Conservation (phyloP, 768 basidiomycete species). For the Rhodotorula paludigena region DNA sequence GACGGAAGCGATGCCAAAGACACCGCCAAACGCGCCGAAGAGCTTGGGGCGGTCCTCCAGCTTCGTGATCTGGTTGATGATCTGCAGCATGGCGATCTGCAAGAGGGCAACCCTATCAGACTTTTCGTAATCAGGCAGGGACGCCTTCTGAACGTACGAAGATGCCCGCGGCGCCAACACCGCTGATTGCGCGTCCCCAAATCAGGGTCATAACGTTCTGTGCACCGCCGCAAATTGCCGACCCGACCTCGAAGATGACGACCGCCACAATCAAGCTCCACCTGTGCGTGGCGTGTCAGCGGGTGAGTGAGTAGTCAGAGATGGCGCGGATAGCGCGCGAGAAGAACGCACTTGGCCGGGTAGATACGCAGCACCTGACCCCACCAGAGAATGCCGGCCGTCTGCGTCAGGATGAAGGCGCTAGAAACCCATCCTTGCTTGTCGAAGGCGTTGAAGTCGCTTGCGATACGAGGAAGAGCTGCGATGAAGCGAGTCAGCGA, state of each 20-base stretch:
- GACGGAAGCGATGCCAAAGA: conserved; percentile 45
- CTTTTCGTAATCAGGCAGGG: background rate
- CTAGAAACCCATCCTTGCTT: conserved; percentile 44
- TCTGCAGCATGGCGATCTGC: conserved; percentile 40
- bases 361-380: conserved; percentile 46
- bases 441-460: conserved; percentile 44
- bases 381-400: conserved; percentile 43
- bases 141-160: conserved; percentile 34
- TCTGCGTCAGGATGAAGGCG: conserved; percentile 44
- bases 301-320: background rate
- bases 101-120: conserved; percentile 6
- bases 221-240: conserved; percentile 51
- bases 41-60: conserved; percentile 44
- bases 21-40: conserved; percentile 51
- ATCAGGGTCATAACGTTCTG: conserved; percentile 46
- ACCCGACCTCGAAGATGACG: conserved; percentile 53
- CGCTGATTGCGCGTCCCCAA: conserved; percentile 53
- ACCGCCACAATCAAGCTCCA: conserved; percentile 13
- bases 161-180: conserved; percentile 52
- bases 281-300: background rate
- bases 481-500: background rate
- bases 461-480: conserved; percentile 41
- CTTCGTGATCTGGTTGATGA: conserved; percentile 40
- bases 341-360: conserved; percentile 45
- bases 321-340: no score